Evolutionary conservation across 2,329 filamentous ascomycete species (phyloP).

Genomic region (Neophaeococcomyces aloes): DNA sequence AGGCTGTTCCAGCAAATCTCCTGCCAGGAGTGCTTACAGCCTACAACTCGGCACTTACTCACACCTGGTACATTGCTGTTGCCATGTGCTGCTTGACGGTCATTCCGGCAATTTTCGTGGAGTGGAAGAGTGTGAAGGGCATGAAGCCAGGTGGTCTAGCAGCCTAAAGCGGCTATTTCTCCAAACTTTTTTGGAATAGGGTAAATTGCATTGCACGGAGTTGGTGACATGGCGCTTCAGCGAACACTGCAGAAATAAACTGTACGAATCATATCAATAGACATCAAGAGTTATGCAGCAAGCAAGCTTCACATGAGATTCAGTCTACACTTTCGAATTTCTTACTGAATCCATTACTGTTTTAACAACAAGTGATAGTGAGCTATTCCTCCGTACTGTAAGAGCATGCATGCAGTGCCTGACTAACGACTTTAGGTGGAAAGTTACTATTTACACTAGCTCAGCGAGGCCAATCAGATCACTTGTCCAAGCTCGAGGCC

Average conservation of each 20-base stretch:
- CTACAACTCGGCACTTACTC: conserved; percentile 30
- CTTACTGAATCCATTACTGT: too few species aligned
- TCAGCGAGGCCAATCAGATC: background rate
- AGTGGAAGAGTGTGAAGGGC: conserved; percentile 33
- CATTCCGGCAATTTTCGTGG: conserved; percentile 27
- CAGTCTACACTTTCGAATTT: too few species aligned
- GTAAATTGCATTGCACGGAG: conserved; percentile 1
- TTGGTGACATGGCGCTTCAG: conserved; percentile 1
- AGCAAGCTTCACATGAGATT: too few species aligned
- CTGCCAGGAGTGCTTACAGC: conserved; percentile 26
- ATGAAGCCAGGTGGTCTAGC: conserved; percentile 19
- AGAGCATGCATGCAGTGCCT: too few species aligned
- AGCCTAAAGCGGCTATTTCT: conserved; percentile 10
- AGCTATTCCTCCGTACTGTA: background rate
- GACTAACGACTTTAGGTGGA: background rate
- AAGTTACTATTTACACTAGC: background rate
- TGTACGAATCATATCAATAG: background rate
- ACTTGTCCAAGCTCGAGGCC: background rate
- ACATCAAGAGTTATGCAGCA: too few species aligned
- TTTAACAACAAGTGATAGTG: background rate
- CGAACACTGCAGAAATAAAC: background rate
- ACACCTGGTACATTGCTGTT: conserved; percentile 31
- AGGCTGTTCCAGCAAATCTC: conserved; percentile 21
- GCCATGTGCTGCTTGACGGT: conserved; percentile 29
- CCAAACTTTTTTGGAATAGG: background rate